Base-by-base conservation (phyloP, 2,329 filamentous ascomycete species). In the Fusarium sp. region DNA sequence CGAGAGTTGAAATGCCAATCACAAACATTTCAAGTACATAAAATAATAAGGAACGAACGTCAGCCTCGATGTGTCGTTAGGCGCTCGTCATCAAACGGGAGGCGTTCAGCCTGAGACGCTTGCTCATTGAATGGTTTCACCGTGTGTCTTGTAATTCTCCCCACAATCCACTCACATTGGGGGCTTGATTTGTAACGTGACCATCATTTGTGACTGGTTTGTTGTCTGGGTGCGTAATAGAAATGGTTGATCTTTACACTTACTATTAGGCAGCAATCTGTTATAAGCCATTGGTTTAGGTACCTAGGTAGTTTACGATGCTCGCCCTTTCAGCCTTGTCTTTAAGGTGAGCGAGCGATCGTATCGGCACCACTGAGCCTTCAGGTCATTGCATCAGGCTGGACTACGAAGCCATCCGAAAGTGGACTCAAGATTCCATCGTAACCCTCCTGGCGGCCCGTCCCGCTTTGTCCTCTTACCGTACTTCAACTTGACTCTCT, bases 111-210 rank as follows among this genome's bases (percentile, higher is more conserved):
- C 57, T 51, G 57, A 69, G 45, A 68, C 57, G 28, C 18, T n/a
- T 22, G 22, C 26, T 35, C 18, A 47, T 50, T 32, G 38, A 42
- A 45, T 55, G 47, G 66, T 66, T 70, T 66, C 59, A 65, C n/a
- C 50, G 36, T 28, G 42, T 42, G 51, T 47, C 66, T 42, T 54
- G 44, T 32, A 54, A 48, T 56, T 70, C 58, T 54, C 58, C 51
- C 65, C 66, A 38, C 65, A 45, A 39, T 39, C 66, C 66, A 64
- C 42, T 44, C 63, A 55, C 62, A 50, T 30, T 45, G 56, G 63
- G 51, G 69, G 68, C 68, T 72, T 17, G 30, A 38, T 26, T 26
- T 57, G 51, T 14, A 71, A 53, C 62, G 69, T 71, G 69, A 71
- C 67, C 67, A 72, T n/a, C 28, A 6, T 32, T 38, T 51, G 35